Evolutionary conservation across 2,329 filamentous ascomycete genomes (phyloP).

Genomic region (Microdochium trichocladiopsis): DNA sequence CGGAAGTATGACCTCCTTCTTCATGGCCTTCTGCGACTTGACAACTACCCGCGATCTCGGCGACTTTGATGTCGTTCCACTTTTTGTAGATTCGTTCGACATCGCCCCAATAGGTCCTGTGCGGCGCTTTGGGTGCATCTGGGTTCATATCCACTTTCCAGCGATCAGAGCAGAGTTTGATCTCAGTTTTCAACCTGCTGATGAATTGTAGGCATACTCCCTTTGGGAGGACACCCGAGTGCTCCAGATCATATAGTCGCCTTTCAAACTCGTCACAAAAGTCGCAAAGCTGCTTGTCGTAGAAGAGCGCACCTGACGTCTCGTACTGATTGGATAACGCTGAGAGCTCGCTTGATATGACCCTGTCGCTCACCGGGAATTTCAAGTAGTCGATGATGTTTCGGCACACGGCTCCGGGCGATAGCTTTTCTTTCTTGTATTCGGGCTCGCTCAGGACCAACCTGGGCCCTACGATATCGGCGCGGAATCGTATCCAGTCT

Average conservation of each 20-base stretch:
- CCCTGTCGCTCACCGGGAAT: constrained; percentile 40
- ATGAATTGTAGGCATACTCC: neutral
- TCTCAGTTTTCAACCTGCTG: neutral
- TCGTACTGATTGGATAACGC: constrained; percentile 21
- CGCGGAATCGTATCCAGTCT: constrained; percentile 31
- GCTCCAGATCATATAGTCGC: neutral
- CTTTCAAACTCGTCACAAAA: no score
- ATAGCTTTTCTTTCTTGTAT: constrained; percentile 33
- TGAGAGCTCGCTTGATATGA: constrained; percentile 28
- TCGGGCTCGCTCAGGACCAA: constrained; percentile 25
- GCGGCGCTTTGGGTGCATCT: neutral
- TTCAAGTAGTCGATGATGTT: constrained; percentile 59
- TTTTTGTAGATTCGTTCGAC: neutral
- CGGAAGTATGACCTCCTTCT: neutral
- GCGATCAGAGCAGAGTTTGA: neutral
- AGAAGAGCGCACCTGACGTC: constrained; percentile 13
- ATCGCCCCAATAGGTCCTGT: neutral
- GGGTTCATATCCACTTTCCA: neutral
- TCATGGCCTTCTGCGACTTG: constrained; percentile 11
- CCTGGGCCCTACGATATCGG: constrained; percentile 12
- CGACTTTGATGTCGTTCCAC: neutral
- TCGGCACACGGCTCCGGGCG: constrained; percentile 7
- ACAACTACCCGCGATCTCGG: constrained; percentile 5
- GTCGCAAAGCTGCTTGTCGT: constrained; percentile 31
- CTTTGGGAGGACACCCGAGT: constrained; percentile 6